Conservation (phyloP, 148 eudicot genomes). For the Talinum fruticosum region DNA sequence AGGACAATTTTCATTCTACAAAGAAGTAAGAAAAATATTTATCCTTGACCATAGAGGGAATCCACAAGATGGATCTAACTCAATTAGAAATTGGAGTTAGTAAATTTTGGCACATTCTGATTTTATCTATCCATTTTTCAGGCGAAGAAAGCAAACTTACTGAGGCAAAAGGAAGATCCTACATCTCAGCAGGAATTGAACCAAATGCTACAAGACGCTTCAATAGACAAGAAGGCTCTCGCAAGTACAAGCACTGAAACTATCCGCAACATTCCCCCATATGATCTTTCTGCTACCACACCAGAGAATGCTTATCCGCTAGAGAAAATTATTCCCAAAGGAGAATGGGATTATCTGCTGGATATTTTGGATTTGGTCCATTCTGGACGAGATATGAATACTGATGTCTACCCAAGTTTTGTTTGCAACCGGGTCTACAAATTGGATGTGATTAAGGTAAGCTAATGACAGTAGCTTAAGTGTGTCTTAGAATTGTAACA, state of each 20-base stretch:
- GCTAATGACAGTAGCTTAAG: neutral
- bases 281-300: slow-evolving; percentile 60
- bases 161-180: slow-evolving; percentile 32
- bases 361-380: slow-evolving; percentile 50
- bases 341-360: slow-evolving; percentile 71
- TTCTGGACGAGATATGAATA: slow-evolving; percentile 40
- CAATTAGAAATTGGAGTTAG: neutral
- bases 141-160: slow-evolving; percentile 33
- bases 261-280: slow-evolving; percentile 62
- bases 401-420: slow-evolving; percentile 59
- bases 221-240: slow-evolving; percentile 56
- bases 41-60: too few relatives aligned
- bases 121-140: slow-evolving; percentile 30
- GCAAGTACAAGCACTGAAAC: slow-evolving; percentile 32
- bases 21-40: neutral
- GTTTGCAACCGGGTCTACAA: slow-evolving; percentile 62
- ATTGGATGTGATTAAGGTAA: slow-evolving; percentile 56
- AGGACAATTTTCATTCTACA: neutral
- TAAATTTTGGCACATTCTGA: neutral
- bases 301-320: slow-evolving; percentile 80
- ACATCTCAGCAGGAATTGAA: slow-evolving; percentile 30
- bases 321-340: slow-evolving; percentile 63
- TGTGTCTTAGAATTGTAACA: too few relatives aligned
- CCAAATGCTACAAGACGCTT: slow-evolving; percentile 30
- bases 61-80: neutral